These are phyloP conservation scores for Diplotaxis tenuifolia DNA, from an alignment of 345 rosid genomes.

Conservation along the genomic window DNA sequence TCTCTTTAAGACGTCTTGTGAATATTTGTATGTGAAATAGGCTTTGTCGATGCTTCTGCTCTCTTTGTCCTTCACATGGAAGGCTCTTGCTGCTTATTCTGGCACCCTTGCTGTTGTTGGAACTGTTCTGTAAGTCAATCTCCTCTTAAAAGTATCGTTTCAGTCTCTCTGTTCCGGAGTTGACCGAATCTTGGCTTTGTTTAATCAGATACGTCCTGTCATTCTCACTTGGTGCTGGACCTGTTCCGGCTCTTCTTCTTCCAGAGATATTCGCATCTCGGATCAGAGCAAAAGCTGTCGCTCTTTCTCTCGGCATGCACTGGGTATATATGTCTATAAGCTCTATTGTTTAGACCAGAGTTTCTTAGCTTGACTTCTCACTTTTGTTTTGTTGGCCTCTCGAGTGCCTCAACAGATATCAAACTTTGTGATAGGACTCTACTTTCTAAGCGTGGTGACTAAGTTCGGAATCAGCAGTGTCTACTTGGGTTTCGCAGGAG, in stretches of 20 bases:
- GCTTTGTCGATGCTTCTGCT: slow-evolving; percentile 91
- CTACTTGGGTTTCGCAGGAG: slow-evolving; percentile 71
- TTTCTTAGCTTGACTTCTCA: not conserved
- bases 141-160: not conserved
- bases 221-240: slow-evolving; percentile 99
- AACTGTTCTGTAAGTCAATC: slow-evolving; percentile 78
- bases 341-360: not conserved
- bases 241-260: slow-evolving; percentile 96
- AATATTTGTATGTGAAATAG: slow-evolving; percentile 36
- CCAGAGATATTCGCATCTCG: slow-evolving; percentile 96
- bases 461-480: slow-evolving; percentile 91
- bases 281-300: slow-evolving; percentile 96
- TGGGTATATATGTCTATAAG: slow-evolving; percentile 57
- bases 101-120: slow-evolving; percentile 90
- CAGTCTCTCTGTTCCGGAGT: not conserved
- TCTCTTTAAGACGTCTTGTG: not conserved
- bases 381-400: not conserved
- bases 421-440: slow-evolving; percentile 91
- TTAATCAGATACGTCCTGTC: slow-evolving; percentile 77
- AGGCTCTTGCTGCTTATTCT: slow-evolving; percentile 84
- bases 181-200: slow-evolving; percentile 3
- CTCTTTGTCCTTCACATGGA: slow-evolving; percentile 92
- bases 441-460: slow-evolving; percentile 85
- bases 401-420: slow-evolving; percentile 56
- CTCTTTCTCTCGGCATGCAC: slow-evolving; percentile 92